Evolutionary conservation across 768 basidiomycete genomes (phyloP), one percentile per base, ranked within the genome.

Genomic region (Leccinum ochraceum): DNA sequence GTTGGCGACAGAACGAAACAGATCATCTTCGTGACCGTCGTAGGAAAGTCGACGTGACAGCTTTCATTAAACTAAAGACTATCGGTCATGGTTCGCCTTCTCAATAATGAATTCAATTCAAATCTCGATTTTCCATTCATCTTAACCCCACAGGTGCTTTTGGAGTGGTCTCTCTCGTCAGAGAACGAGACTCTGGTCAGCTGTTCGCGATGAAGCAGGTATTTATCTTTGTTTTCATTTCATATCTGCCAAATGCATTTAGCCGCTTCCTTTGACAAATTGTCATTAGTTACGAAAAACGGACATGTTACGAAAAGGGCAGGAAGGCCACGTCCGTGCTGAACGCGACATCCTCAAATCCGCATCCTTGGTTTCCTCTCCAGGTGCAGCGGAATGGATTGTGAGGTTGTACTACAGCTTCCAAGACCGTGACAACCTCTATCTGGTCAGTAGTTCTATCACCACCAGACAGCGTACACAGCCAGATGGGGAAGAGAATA

Each of bases 181-280:
- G 81, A 74, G 94, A 98, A 76, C 84, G 83, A 67, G 80, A 84
- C 26, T 85, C 87, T 4, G 91, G 92, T 17, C 84, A 86, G 62
- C 79, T 98, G 51, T 98, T 87, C 70, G 95, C 95, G 57, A 98
- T 99, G 93, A 99, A 98, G 75, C 92, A 98, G 88, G 91, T 92
- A 71, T 74, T 64, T 60, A 49, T 62, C 36, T 67, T 53, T 65
- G 56, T 63, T 65, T 66, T 66, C 46, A 70, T 75, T 61, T 66
- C 69, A 65, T 70, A 65, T 64, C 42, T 65, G 60, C 60, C 54
- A 69, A 67, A 68, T 69, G 26, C 56, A 26, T 75, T 69, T 66
- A 66, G 58, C 57, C 52, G 61, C 71, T 61, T 66, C 64, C 69
- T 34, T 66, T 57, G 42, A 53, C 64, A 71, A 70, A 61, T 70